Percentiles rank a stretch among this genome's conserved stretches.
phyloP scores from a whole-genome alignment of 495 filamentous ascomycete genomes.

The Glonium stellatum region DNA sequence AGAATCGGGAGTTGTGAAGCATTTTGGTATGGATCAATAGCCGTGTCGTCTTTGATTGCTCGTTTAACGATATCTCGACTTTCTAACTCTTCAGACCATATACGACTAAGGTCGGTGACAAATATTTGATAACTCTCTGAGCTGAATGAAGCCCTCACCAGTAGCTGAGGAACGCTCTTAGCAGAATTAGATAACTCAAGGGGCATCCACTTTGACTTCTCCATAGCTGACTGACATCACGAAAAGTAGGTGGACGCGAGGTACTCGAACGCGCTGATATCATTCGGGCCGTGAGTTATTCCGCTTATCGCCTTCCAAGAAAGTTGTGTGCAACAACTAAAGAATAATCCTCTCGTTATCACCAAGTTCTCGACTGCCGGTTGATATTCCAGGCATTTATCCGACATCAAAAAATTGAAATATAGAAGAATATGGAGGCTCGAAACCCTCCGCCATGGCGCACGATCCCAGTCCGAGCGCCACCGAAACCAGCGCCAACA shows the following conservation, averaged over 20 bases:
- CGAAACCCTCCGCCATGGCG: slow-evolving; percentile 26
- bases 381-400: neutral
- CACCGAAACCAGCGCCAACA: slow-evolving; percentile 13
- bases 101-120: slow-evolving; percentile 73
- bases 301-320: too few relatives aligned
- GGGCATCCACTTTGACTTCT: slow-evolving; percentile 21
- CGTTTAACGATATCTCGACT: slow-evolving; percentile 56
- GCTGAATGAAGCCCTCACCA: slow-evolving; percentile 46
- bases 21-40: slow-evolving; percentile 74
- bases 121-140: slow-evolving; percentile 59
- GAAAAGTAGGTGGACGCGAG: too few relatives aligned
- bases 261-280: too few relatives aligned
- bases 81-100: slow-evolving; percentile 75
- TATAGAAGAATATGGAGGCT: slow-evolving; percentile 6
- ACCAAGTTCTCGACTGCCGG: neutral
- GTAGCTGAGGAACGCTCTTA: slow-evolving; percentile 20
- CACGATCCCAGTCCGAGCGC: slow-evolving; percentile 1
- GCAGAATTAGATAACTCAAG: slow-evolving; percentile 14
- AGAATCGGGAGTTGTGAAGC: slow-evolving; percentile 62
- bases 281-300: too few relatives aligned
- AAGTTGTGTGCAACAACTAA: too few relatives aligned
- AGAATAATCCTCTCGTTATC: neutral
- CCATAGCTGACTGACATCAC: neutral
- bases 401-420: neutral
- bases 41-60: slow-evolving; percentile 58